Percentiles rank a stretch among this genome's conserved stretches.
Evolutionary conservation across 768 basidiomycete genomes (phyloP).

Genomic region (Crassisporium funariophilum): DNA sequence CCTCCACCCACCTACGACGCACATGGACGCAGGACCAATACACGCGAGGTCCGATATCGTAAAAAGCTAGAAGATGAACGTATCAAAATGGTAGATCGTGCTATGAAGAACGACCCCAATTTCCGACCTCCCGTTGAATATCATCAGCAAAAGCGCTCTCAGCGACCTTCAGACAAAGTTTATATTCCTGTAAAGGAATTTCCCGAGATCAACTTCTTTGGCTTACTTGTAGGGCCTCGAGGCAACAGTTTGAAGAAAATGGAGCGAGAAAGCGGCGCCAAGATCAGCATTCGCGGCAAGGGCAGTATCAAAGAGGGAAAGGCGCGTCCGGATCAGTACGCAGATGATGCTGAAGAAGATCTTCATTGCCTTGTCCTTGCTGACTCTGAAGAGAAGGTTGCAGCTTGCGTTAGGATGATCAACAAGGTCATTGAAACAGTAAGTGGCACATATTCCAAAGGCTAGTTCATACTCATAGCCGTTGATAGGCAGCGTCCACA

Average conservation of each 20-base stretch:
- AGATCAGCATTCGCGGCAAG: conserved; percentile 98
- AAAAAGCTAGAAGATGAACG: conserved; percentile 95
- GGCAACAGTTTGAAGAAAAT: conserved; percentile 99
- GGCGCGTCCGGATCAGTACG: conserved; percentile 89
- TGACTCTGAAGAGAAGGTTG: conserved; percentile 91
- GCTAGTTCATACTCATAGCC: neutral
- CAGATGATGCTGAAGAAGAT: conserved; percentile 98
- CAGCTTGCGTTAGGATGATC: conserved; percentile 90
- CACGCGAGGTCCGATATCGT: conserved; percentile 96
- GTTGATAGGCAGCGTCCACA: conserved; percentile 87
- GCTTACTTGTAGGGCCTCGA: conserved; percentile 95
- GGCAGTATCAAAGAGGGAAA: conserved; percentile 99
- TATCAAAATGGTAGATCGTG: conserved; percentile 89
- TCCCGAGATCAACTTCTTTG: conserved; percentile 99
- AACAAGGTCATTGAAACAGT: conserved; percentile 98
- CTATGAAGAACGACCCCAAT: conserved; percentile 97
- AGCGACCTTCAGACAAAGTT: conserved; percentile 95
- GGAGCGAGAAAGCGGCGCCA: conserved; percentile 97
- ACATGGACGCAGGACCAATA: conserved; percentile 97
- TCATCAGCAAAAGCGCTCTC: conserved; percentile 90
- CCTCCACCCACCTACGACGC: conserved; percentile 97
- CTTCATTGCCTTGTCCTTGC: conserved; percentile 96
- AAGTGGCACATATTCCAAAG: conserved; percentile 29
- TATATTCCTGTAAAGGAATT: conserved; percentile 99
- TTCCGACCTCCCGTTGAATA: conserved; percentile 98